Percentiles rank a stretch among this genome's conserved stretches.
phyloP scores from a whole-genome alignment of 2,329 filamentous ascomycete species.

The Metarhizium guizhouense region DNA sequence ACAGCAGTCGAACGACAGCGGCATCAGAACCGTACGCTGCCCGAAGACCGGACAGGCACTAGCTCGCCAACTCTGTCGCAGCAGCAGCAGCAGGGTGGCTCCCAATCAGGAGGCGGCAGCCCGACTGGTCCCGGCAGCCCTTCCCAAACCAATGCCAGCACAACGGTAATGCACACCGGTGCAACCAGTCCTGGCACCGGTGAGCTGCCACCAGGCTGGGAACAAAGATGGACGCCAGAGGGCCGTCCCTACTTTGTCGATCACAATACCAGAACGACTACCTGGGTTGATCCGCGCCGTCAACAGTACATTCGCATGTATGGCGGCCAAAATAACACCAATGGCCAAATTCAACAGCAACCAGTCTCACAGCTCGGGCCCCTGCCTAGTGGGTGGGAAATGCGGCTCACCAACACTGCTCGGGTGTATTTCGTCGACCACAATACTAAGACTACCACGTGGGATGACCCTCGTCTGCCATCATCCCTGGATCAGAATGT shows the following conservation, averaged over 20 bases:
- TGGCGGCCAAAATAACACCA: constrained; percentile 73
- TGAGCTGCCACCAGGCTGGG: constrained; percentile 92
- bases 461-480: constrained; percentile 92
- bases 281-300: constrained; percentile 93
- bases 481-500: constrained; percentile 97
- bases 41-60: constrained; percentile 88
- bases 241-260: constrained; percentile 95
- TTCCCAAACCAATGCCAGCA: constrained; percentile 35
- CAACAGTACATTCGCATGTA: constrained; percentile 99
- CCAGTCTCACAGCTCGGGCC: constrained; percentile 94
- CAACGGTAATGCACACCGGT: constrained; percentile 89
- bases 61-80: constrained; percentile 74
- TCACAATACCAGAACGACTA: constrained; percentile 95
- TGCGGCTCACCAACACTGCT: constrained; percentile 96
- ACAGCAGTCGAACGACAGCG: constrained; percentile 88
- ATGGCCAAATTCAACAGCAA: constrained; percentile 89
- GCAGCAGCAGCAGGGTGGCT: constrained; percentile 35
- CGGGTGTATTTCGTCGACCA: constrained; percentile 98
- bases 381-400: constrained; percentile 96
- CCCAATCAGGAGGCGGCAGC: constrained; percentile 26
- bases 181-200: constrained; percentile 87
- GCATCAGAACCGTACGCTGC: constrained; percentile 91
- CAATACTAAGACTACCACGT: constrained; percentile 98
- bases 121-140: constrained; percentile 14
- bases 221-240: constrained; percentile 91